Evolutionary conservation across 306 rosid genomes (phyloP).

Genomic region (Pueraria montana): DNA sequence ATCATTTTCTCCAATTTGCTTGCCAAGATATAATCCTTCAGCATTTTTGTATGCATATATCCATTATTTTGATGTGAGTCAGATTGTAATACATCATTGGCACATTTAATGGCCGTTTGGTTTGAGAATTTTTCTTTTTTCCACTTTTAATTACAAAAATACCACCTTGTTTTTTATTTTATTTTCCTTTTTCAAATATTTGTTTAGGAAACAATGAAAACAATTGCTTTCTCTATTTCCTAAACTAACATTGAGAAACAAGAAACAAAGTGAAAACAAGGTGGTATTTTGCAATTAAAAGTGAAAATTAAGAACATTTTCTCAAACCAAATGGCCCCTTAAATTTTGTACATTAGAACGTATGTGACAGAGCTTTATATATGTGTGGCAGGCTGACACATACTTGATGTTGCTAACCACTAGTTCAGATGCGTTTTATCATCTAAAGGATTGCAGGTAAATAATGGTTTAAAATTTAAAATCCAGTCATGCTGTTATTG

Average conservation of each 20-base stretch:
- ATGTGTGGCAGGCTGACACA: conserved; percentile 79
- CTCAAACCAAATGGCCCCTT: neutral
- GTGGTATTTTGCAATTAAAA: neutral
- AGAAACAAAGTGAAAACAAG: neutral
- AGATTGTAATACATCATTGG: conserved; percentile 23
- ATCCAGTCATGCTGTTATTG: conserved; percentile 16
- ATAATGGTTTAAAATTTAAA: conserved; percentile 42
- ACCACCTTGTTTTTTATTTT: neutral
- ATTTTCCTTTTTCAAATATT: neutral
- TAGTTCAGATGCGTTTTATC: conserved; percentile 95
- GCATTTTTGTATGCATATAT: conserved; percentile 96
- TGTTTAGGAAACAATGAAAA: neutral
- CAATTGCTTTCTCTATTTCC: neutral
- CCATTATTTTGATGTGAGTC: conserved; percentile 93
- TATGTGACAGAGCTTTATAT: conserved; percentile 36
- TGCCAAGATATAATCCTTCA: conserved; percentile 98
- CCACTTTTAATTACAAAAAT: neutral
- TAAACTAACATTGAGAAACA: neutral
- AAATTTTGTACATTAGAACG: conserved; percentile 9
- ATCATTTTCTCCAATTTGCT: conserved; percentile 96
- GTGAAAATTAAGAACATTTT: neutral
- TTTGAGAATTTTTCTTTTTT: neutral
- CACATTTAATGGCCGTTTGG: neutral
- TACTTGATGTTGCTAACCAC: conserved; percentile 93
- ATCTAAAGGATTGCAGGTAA: conserved; percentile 98